Evolutionary conservation across 2,329 filamentous ascomycete species (phyloP).

Genomic region (Alternaria triticina): DNA sequence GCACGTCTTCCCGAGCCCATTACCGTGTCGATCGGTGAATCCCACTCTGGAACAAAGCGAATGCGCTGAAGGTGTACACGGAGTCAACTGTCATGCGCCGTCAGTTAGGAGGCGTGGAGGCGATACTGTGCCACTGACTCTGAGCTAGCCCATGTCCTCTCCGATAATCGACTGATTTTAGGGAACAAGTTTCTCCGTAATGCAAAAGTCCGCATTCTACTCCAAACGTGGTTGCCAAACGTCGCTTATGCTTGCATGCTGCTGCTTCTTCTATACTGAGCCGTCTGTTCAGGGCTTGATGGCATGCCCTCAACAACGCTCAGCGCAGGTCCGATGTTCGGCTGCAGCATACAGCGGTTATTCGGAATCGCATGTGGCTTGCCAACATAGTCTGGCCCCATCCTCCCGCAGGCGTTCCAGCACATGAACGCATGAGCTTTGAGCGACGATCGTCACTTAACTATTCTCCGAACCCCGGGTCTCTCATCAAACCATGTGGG

Average conservation of each 20-base stretch:
- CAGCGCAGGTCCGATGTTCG: not conserved
- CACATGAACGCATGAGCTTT: constrained; percentile 4
- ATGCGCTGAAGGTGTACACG: not conserved
- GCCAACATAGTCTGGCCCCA: not conserved
- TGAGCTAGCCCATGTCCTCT: not conserved
- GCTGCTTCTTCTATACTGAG: not conserved
- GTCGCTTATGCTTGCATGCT: not conserved
- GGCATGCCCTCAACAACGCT: not conserved
- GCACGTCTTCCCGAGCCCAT: not conserved
- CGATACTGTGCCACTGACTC: not conserved
- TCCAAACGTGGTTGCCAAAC: not conserved
- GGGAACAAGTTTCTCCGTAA: not conserved
- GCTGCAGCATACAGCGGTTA: not conserved
- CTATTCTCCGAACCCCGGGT: constrained; percentile 11
- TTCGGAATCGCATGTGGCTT: constrained; percentile 7
- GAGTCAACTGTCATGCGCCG: not conserved
- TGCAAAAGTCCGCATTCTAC: not conserved
- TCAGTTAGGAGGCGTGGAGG: not conserved
- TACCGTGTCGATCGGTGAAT: not conserved
- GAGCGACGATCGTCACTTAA: constrained; percentile 12
- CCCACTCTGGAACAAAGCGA: not conserved
- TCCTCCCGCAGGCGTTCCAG: not conserved
- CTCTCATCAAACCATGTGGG: constrained; percentile 5
- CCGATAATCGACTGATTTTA: not conserved
- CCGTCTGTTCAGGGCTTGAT: not conserved